Evolutionary conservation across 257 asterid species (phyloP).

Genomic region (Capsicum pubescens): DNA sequence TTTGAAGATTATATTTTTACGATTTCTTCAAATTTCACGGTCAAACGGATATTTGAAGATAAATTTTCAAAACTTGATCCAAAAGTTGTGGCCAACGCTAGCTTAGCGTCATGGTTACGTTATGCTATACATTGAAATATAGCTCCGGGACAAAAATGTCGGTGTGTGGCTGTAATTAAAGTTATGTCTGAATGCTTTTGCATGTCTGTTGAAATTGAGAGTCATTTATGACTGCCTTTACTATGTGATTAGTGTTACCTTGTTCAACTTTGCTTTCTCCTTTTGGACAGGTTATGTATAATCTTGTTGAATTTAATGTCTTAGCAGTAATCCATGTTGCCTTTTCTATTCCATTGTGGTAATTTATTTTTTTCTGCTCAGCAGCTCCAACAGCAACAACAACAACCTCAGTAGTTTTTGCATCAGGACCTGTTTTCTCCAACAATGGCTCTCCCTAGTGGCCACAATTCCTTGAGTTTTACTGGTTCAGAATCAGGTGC

Average conservation of each 20-base stretch:
- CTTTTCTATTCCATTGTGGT: slow-evolving; percentile 10
- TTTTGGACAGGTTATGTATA: background rate
- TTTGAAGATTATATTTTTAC: no score
- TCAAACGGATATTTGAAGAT: no score
- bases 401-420: background rate
- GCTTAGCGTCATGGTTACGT: background rate
- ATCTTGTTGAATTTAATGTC: slow-evolving; percentile 6
- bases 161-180: background rate
- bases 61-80: no score
- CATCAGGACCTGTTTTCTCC: slow-evolving; percentile 66
- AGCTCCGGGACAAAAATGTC: background rate
- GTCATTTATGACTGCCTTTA: background rate
- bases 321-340: slow-evolving; percentile 15
- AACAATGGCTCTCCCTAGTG: slow-evolving; percentile 54
- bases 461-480: slow-evolving; percentile 75
- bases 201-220: background rate
- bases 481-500: slow-evolving; percentile 93
- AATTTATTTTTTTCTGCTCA: slow-evolving; percentile 21
- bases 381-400: slow-evolving; percentile 46
- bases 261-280: slow-evolving; percentile 27
- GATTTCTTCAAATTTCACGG: no score
- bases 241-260: background rate
- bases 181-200: background rate
- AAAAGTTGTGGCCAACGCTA: no score
- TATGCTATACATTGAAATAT: slow-evolving; percentile 21